A percentile compares a stretch with the other conserved stretches of the same genome.
Conservation (phyloP, 768 basidiomycete species). For the Clavaria fumosa region DNA sequence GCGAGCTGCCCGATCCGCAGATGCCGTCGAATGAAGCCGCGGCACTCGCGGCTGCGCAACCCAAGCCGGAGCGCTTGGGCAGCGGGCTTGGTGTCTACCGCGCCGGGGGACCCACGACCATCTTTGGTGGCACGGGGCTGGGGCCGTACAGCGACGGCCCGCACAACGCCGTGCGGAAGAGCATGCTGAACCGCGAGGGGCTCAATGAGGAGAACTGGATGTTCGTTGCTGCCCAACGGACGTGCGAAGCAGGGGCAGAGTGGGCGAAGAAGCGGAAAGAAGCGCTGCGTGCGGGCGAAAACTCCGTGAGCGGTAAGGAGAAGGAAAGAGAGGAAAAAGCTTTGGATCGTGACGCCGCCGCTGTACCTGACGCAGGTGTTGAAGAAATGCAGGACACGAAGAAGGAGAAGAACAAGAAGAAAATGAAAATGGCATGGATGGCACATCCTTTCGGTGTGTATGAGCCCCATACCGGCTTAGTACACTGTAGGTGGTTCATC, state of each 20-base stretch:
- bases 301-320: constrained; percentile 16
- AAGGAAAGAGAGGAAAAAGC: constrained; percentile 15
- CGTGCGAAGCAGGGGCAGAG: constrained; percentile 44
- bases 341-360: too few relatives aligned
- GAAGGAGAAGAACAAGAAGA: constrained; percentile 15
- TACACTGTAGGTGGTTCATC: constrained; percentile 43
- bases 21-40: constrained; percentile 25
- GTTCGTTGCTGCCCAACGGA: constrained; percentile 56
- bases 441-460: constrained; percentile 52
- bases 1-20: constrained; percentile 65
- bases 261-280: constrained; percentile 47
- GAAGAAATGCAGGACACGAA: constrained; percentile 9
- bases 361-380: constrained; percentile 13
- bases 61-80: constrained; percentile 31
- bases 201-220: constrained; percentile 90
- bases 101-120: constrained; percentile 83
- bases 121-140: constrained; percentile 73
- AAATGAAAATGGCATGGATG: constrained; percentile 15
- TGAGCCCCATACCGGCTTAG: constrained; percentile 64
- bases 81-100: constrained; percentile 65
- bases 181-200: constrained; percentile 61
- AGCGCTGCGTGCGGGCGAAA: constrained; percentile 33
- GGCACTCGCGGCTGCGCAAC: constrained; percentile 13
- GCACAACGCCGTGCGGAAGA: constrained; percentile 70
- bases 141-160: constrained; percentile 86